phyloP scores from a whole-genome alignment of 805 yeast genomes.

The Schizosaccharomyces cryophilus region DNA sequence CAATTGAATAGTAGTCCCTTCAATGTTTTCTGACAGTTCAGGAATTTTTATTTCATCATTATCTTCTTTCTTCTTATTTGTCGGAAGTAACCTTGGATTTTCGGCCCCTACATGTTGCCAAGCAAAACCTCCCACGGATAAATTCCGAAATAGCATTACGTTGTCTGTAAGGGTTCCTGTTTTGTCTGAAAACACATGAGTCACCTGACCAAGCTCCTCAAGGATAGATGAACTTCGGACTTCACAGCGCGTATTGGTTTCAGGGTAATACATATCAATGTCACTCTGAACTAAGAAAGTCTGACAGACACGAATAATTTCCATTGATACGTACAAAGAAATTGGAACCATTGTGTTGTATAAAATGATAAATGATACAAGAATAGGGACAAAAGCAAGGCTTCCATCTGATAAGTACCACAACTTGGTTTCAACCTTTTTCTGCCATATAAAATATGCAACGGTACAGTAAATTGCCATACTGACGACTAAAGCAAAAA shows the following conservation, averaged over 20 bases:
- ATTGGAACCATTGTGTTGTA: slow-evolving; percentile 87
- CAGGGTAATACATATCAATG: slow-evolving; percentile 76
- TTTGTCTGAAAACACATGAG: slow-evolving; percentile 83
- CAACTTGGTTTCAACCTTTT: slow-evolving; percentile 17
- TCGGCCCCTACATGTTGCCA: slow-evolving; percentile 46
- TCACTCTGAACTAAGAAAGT: slow-evolving; percentile 63
- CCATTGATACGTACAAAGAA: slow-evolving; percentile 88
- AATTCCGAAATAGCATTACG: slow-evolving; percentile 71
- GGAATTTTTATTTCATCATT: slow-evolving; percentile 3
- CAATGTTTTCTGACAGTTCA: background rate
- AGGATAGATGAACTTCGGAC: slow-evolving; percentile 86
- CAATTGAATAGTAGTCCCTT: slow-evolving; percentile 35
- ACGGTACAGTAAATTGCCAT: slow-evolving; percentile 61
- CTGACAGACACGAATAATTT: slow-evolving; percentile 76
- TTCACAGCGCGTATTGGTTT: slow-evolving; percentile 72
- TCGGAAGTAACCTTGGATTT: background rate
- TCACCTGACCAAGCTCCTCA: slow-evolving; percentile 92
- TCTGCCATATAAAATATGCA: slow-evolving; percentile 36
- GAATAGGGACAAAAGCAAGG: slow-evolving; percentile 66
- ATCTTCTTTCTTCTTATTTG: slow-evolving; percentile 3
- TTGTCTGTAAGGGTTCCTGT: slow-evolving; percentile 95
- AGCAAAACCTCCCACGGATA: slow-evolving; percentile 66
- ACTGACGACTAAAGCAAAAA: slow-evolving; percentile 59
- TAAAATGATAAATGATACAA: slow-evolving; percentile 94
- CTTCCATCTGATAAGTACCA: slow-evolving; percentile 61